Percentiles rank a stretch among this genome's conserved stretches.
phyloP scores from a whole-genome alignment of 345 rosid genomes.

The Psidium friedrichsthalianum region DNA sequence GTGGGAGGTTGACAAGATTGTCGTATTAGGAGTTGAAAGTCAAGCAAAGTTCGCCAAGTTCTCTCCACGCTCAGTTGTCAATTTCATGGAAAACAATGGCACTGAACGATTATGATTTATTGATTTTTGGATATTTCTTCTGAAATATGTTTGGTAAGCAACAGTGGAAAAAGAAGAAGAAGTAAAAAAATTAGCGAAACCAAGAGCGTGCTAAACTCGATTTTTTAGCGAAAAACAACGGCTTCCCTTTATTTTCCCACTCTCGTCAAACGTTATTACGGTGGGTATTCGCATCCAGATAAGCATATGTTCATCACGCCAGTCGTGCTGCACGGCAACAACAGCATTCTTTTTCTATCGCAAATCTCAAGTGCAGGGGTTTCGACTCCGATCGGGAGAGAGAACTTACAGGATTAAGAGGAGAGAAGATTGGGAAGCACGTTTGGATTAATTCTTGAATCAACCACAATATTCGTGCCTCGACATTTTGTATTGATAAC shows the following conservation, averaged over 20 bases:
- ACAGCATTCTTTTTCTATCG: too few species aligned
- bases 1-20: not conserved
- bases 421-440: too few species aligned
- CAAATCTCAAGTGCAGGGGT: too few species aligned
- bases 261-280: too few species aligned
- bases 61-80: not conserved
- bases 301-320: too few species aligned
- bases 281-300: too few species aligned
- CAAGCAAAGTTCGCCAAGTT: not conserved
- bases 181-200: not conserved
- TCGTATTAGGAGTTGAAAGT: not conserved
- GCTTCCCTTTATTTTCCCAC: too few species aligned
- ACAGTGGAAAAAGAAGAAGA: not conserved
- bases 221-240: not conserved
- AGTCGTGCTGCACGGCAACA: too few species aligned
- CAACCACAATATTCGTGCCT: not conserved
- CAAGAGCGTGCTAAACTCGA: not conserved
- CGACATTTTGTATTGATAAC: not conserved
- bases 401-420: too few species aligned
- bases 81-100: not conserved
- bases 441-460: too few species aligned
- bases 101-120: not conserved
- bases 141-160: not conserved
- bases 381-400: too few species aligned
- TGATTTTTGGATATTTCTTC: fast-evolving